These are phyloP conservation scores for Tylopilus sp. DNA, from an alignment of 768 basidiomycete genomes.

Conservation along the genomic window DNA sequence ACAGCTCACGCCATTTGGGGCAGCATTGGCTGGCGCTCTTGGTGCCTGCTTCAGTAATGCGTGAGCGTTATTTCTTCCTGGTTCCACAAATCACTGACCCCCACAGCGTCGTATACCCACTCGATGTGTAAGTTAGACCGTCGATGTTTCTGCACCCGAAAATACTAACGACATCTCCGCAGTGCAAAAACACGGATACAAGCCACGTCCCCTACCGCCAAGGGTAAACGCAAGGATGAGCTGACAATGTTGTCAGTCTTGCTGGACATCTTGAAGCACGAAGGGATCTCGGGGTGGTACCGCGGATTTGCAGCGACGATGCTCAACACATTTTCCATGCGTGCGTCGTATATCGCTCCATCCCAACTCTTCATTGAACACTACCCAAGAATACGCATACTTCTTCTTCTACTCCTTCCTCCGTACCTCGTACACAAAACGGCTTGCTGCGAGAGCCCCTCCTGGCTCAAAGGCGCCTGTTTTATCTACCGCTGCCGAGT, in stretches of 20 bases:
- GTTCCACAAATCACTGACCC: constrained; percentile 6
- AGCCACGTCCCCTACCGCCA: constrained; percentile 57
- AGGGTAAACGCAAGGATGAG: constrained; percentile 48
- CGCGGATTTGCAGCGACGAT: constrained; percentile 94
- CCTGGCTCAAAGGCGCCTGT: constrained; percentile 57
- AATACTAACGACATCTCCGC: constrained; percentile 10
- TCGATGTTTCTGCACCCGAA: neutral
- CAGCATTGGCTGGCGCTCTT: constrained; percentile 89
- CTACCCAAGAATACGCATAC: constrained; percentile 87
- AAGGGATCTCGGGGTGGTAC: constrained; percentile 83
- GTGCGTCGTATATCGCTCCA: constrained; percentile 37
- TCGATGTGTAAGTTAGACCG: constrained; percentile 73
- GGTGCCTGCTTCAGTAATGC: constrained; percentile 93
- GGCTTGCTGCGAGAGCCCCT: constrained; percentile 56
- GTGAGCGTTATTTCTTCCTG: constrained; percentile 46
- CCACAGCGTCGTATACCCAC: constrained; percentile 82
- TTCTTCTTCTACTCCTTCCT: constrained; percentile 99
- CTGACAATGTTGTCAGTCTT: constrained; percentile 63
- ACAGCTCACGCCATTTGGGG: constrained; percentile 78
- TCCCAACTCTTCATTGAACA: neutral
- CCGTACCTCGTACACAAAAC: constrained; percentile 75
- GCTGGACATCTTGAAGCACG: constrained; percentile 67
- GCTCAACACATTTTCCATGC: constrained; percentile 97
- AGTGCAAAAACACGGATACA: constrained; percentile 97
- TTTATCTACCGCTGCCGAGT: constrained; percentile 74